Conservation (phyloP, 805 yeast species). For the Soucietia sequanensis region DNA sequence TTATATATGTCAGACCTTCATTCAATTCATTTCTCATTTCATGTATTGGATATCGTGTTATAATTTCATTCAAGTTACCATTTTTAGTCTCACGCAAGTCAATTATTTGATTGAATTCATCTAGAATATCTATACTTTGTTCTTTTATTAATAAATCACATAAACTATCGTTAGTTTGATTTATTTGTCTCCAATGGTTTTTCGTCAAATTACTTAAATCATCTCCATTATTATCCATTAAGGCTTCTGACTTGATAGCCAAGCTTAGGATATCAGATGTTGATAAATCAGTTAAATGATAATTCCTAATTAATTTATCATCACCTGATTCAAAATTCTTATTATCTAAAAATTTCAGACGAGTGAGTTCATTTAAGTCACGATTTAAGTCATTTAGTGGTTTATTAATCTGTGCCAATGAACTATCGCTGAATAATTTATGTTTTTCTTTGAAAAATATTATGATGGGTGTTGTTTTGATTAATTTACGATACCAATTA, state of each 20-base stretch:
- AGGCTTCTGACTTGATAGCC: conserved; percentile 17
- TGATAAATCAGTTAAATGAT: conserved; percentile 31
- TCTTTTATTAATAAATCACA: conserved; percentile 4
- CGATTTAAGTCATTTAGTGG: conserved; percentile 1
- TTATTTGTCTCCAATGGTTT: conserved; percentile 9
- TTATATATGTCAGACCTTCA: conserved; percentile 6
- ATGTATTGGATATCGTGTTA: conserved; percentile 3
- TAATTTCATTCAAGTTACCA: background rate
- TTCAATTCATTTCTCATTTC: conserved; percentile 1
- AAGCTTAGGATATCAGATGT: conserved; percentile 27
- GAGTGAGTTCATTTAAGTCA: background rate
- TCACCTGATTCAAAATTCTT: conserved; percentile 4
- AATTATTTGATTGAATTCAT: too few relatives aligned
- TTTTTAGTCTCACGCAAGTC: conserved; percentile 1
- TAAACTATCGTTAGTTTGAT: conserved; percentile 10
- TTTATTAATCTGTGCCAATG: conserved; percentile 2
- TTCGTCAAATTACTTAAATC: conserved; percentile 2
- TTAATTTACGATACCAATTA: background rate
- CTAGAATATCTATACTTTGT: conserved; percentile 5
- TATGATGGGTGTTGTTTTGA: conserved; percentile 3
- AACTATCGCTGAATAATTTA: conserved; percentile 2
- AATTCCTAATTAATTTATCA: conserved; percentile 18
- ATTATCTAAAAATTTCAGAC: background rate
- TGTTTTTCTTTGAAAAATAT: conserved; percentile 1
- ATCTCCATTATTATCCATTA: conserved; percentile 1